Evolutionary conservation across 2,329 filamentous ascomycete genomes (phyloP).

Genomic region (Scedosporium minutisporum): DNA sequence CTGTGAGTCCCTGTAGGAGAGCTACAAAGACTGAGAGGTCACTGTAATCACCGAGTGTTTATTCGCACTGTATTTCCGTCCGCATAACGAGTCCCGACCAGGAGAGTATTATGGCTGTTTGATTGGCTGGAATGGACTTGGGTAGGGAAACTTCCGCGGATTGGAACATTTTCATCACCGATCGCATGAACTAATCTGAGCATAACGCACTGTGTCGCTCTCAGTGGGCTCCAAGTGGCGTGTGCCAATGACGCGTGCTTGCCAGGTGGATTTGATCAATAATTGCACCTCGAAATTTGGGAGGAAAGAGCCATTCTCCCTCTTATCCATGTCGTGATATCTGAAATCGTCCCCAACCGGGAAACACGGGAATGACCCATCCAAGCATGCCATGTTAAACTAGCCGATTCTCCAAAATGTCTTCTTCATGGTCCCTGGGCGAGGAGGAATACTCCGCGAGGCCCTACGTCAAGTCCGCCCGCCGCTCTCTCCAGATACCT

Average conservation of each 20-base stretch:
- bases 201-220: neutral
- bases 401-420: neutral
- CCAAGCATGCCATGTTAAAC: neutral
- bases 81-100: no score
- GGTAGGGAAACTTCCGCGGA: neutral
- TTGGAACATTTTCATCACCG: neutral
- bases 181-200: neutral
- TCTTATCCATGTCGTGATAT: neutral
- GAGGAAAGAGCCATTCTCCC: neutral
- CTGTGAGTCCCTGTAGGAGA: no score
- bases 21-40: no score
- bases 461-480: constrained; percentile 5
- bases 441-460: constrained; percentile 6
- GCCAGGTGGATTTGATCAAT: neutral
- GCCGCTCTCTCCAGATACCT: neutral
- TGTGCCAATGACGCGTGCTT: neutral
- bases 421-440: constrained; percentile 3
- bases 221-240: neutral
- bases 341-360: neutral
- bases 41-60: no score
- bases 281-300: neutral
- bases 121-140: no score
- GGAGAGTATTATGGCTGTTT: no score
- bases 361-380: constrained; percentile 1
- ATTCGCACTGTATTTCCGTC: no score